phyloP scores from a whole-genome alignment of 768 basidiomycete species.

The Pleurotus giganteus region DNA sequence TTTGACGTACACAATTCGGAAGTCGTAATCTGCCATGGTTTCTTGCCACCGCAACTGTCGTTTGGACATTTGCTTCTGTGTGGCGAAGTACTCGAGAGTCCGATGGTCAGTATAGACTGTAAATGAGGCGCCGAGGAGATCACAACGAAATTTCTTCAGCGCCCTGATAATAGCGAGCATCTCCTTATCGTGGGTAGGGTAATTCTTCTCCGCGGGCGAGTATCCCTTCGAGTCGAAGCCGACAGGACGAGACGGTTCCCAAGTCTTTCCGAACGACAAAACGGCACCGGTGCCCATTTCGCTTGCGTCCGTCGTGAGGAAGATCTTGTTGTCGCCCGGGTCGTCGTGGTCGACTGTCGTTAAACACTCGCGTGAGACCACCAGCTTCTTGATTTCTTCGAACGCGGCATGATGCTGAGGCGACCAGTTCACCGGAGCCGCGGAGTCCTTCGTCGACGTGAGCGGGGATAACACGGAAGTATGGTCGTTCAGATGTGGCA shows the following conservation, averaged over 20 bases:
- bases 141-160: too few relatives aligned
- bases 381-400: conserved; percentile 25
- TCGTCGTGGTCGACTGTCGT: conserved; percentile 30
- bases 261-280: conserved; percentile 15
- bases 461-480: too few relatives aligned
- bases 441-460: too few relatives aligned
- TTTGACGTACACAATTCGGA: not conserved
- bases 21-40: not conserved
- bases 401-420: conserved; percentile 22
- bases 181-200: too few relatives aligned
- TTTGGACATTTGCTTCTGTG: conserved; percentile 22
- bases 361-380: conserved; percentile 21
- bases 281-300: conserved; percentile 24
- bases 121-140: too few relatives aligned
- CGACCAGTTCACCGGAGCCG: conserved; percentile 17
- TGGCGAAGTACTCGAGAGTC: conserved; percentile 23
- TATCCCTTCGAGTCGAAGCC: conserved; percentile 23
- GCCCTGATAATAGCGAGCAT: too few relatives aligned
- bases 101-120: conserved; percentile 24
- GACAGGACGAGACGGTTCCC: conserved; percentile 27
- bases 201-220: too few relatives aligned
- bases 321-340: conserved; percentile 26
- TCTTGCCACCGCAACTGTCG: conserved; percentile 14
- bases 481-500: too few relatives aligned
- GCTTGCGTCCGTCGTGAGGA: conserved; percentile 27